A percentile compares a stretch with the other conserved stretches of the same genome.
These are phyloP conservation scores for Ogataea thermomethanolica DNA, from an alignment of 805 yeast genomes.

Conservation along the genomic window DNA sequence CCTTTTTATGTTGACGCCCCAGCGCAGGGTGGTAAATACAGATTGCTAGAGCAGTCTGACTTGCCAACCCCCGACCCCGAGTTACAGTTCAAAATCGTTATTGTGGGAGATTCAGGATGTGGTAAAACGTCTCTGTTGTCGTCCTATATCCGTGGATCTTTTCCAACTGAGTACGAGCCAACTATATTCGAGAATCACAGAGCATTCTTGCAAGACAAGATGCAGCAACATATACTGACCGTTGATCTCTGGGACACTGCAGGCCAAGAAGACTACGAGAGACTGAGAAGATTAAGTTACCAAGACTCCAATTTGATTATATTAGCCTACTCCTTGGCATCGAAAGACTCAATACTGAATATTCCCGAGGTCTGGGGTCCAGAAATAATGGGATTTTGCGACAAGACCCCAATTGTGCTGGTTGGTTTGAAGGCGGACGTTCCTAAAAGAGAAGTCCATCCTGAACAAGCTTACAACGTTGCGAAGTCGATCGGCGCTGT, in stretches of 20 bases:
- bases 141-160: slow-evolving; percentile 91
- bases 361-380: slow-evolving; percentile 84
- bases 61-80: slow-evolving; percentile 33
- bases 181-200: slow-evolving; percentile 95
- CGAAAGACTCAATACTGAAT: slow-evolving; percentile 60
- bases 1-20: slow-evolving; percentile 16
- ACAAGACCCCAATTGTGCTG: slow-evolving; percentile 68
- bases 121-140: slow-evolving; percentile 95
- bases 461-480: slow-evolving; percentile 24
- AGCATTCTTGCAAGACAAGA: slow-evolving; percentile 85
- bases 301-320: slow-evolving; percentile 77
- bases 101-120: slow-evolving; percentile 99
- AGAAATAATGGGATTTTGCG: slow-evolving; percentile 80
- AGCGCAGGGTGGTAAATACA: slow-evolving; percentile 24
- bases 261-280: slow-evolving; percentile 89
- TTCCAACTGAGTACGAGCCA: slow-evolving; percentile 96
- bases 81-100: slow-evolving; percentile 51
- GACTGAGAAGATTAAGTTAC: slow-evolving; percentile 81
- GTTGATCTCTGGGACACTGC: slow-evolving; percentile 95
- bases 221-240: slow-evolving; percentile 82
- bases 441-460: slow-evolving; percentile 32
- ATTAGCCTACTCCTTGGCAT: slow-evolving; percentile 71
- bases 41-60: slow-evolving; percentile 21
- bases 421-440: slow-evolving; percentile 84
- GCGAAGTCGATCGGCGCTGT: slow-evolving; percentile 56